Percentiles rank a stretch among this genome's conserved stretches.
Evolutionary conservation across 1,284 basidiomycete genomes (phyloP).

Genomic region (Leccinum variabile): DNA sequence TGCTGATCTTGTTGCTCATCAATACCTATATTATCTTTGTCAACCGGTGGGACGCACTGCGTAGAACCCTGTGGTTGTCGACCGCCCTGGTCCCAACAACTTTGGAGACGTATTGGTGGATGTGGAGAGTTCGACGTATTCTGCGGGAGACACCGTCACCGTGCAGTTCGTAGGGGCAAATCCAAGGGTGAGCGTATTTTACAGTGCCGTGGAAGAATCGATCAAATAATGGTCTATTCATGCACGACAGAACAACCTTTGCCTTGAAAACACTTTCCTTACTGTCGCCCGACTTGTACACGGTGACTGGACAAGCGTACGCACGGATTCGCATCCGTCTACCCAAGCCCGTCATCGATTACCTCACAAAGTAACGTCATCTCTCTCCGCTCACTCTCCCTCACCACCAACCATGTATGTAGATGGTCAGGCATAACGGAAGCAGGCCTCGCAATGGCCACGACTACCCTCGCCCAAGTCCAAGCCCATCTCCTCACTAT

Average conservation of each 20-base stretch:
- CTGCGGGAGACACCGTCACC: conserved; percentile 56
- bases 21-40: neutral
- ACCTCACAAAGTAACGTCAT: conserved; percentile 73
- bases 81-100: conserved; percentile 52
- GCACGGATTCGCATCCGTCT: conserved; percentile 80
- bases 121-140: conserved; percentile 53
- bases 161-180: conserved; percentile 77
- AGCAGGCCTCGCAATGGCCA: conserved; percentile 64
- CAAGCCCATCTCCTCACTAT: conserved; percentile 65
- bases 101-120: conserved; percentile 72
- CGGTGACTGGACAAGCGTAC: conserved; percentile 56
- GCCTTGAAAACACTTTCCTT: conserved; percentile 73
- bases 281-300: conserved; percentile 57
- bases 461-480: conserved; percentile 73
- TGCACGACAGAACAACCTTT: conserved; percentile 67
- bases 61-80: conserved; percentile 64
- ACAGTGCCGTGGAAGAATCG: neutral
- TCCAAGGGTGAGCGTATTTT: conserved; percentile 56
- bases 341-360: conserved; percentile 82
- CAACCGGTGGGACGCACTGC: neutral
- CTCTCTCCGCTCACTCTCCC: neutral
- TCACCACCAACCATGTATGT: neutral
- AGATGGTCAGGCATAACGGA: conserved; percentile 92
- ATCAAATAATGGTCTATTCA: neutral
- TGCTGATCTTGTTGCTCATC: neutral